Base-by-base conservation (phyloP, 148 eudicot species). In the Beta vulgaris region DNA sequence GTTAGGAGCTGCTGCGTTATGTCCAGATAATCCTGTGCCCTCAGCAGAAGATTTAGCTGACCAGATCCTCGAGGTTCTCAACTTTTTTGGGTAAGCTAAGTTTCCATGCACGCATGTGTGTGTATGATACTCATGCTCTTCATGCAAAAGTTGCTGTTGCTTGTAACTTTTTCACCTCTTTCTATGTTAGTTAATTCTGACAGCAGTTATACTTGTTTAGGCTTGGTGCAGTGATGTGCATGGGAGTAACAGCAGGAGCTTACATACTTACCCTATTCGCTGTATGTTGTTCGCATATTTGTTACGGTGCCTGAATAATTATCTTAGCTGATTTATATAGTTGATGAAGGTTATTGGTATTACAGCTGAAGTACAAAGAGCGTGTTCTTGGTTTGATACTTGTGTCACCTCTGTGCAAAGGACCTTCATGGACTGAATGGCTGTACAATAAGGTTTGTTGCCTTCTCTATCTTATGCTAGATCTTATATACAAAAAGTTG, bases 341-440 rank as follows among this genome's bases (percentile, higher is more conserved):
- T 73, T 78, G 59, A 73, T 44, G 23, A 48, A 67, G 57, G 18
- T 76, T 64, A 73, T 58, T 80, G 32, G 34, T 71, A 6, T 83
- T 77, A 64, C 91, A 92, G 99, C 79, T 88, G 77, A 96, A 96
- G 82, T 85, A 91, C 74, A 86, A 84, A 71, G 93, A 89, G 46
- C 89, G 99, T 59, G 98, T 96, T 83, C 82, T 88, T 57, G 99
- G 99, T 76, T 79, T 96, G 85, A 92, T 96, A 80, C 95, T 96
- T 14, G 85, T 96, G 79, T 92, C 99, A 34, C 99, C 99, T 72
- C 73, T 92, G 51, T 96, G 99, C 83, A 87, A 82, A 82, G 84
- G 95, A 73, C 90, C 95, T 54, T 91, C 98, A 49, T 96, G 99
- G 99, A 91, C 91, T 25, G 99, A 96, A 84, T 96, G 99, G 99